Base-by-base conservation (phyloP, 495 filamentous ascomycete genomes). In the Annulohypoxylon moriforme region DNA sequence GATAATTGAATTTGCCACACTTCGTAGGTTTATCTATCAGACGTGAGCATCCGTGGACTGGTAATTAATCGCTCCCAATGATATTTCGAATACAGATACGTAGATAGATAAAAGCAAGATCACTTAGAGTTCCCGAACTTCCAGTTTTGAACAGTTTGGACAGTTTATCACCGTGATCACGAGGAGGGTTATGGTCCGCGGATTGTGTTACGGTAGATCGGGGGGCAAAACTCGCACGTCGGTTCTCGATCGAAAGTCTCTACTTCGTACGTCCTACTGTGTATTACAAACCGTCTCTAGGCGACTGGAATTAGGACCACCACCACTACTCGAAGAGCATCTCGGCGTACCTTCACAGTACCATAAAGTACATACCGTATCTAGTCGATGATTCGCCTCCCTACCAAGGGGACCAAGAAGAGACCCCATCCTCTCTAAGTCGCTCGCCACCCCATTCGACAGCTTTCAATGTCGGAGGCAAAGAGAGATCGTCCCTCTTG, bases 401-500 rank as follows among this genome's bases (percentile, higher is more conserved):
- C 25, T 59, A 58, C n/a, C n/a, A n/a, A n/a, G n/a, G n/a, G n/a
- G n/a, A n/a, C n/a, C 44, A 31, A 40, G 44, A 40, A 33, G 11
- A 44, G 46, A 13, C 49, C 36, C 55, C 57, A 33, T 60, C 16
- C 50, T 60, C 50, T 60, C 50, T n/a, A 29, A 29, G 50, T 33
- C 36, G 56, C 50, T 73, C 52, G 66, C 66, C 66, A 73, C 62
- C 31, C 33, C 29, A 25, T 53, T 55, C 7, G 56, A 55, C 49
- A 25, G 33, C n/a, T 49, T 38, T 71, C 31, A 22, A 64, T 50
- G 29, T 58, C 47, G 65, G 56, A 53, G 55, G 40, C 55, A 16
- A 24, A 52, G 38, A 42, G 36, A 52, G 66, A 73, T 73, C 71
- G 60, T 22, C 59, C 57, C 29, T 64, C 69, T 61, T 55, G 52